Conservation (phyloP, 108 stramenopile species). For the Skeletonema menzelii region DNA sequence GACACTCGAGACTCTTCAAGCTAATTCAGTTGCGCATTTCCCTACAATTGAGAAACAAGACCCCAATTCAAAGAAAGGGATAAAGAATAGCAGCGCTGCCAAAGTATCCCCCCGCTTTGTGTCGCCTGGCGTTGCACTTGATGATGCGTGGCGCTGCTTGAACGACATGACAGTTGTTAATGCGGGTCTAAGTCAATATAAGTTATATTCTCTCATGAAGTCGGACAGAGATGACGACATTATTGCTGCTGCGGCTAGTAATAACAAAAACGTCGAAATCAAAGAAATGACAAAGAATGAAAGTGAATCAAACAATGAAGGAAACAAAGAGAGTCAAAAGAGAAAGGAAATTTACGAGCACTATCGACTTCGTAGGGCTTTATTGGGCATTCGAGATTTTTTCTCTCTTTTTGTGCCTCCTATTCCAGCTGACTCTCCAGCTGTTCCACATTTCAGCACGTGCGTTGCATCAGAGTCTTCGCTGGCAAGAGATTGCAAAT, state of each 20-base stretch:
- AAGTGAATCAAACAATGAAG: slow-evolving; percentile 11
- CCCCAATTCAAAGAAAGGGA: slow-evolving; percentile 18
- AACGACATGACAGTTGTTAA: slow-evolving; percentile 22
- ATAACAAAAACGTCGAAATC: neutral
- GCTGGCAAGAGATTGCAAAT: slow-evolving; percentile 38
- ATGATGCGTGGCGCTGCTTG: slow-evolving; percentile 79
- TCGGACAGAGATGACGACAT: slow-evolving; percentile 11
- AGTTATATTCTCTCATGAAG: slow-evolving; percentile 8
- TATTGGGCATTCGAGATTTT: slow-evolving; percentile 70
- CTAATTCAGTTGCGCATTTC: slow-evolving; percentile 47
- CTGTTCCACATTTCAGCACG: slow-evolving; percentile 16
- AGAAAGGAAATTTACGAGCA: neutral
- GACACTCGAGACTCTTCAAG: slow-evolving; percentile 59
- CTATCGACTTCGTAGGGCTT: slow-evolving; percentile 7
- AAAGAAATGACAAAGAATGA: neutral
- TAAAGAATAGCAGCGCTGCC: slow-evolving; percentile 6
- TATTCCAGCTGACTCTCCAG: slow-evolving; percentile 1
- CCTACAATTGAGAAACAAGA: slow-evolving; percentile 42
- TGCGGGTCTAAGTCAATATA: slow-evolving; percentile 9
- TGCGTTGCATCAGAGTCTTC: slow-evolving; percentile 4
- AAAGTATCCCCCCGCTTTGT: slow-evolving; percentile 7
- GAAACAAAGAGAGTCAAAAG: slow-evolving; percentile 32
- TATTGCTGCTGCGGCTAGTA: slow-evolving; percentile 31
- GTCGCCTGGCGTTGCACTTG: slow-evolving; percentile 57
- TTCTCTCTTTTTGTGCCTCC: slow-evolving; percentile 66